Percentiles rank a stretch among this genome's conserved stretches.
Conservation (phyloP, 805 yeast genomes). For the Barnettozyma sp. region DNA sequence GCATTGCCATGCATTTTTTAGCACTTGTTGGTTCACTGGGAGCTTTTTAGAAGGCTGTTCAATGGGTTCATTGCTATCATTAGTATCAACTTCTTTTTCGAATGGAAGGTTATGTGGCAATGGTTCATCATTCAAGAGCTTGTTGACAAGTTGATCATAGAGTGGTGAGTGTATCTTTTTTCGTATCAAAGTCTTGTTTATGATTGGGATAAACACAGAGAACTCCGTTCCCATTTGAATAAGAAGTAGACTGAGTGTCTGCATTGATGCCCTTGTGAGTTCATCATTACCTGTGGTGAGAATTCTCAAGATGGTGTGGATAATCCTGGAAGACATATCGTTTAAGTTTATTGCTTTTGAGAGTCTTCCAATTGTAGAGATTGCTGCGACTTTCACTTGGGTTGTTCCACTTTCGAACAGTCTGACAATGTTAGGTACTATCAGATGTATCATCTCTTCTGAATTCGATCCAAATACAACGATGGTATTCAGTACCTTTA, state of each 20-base stretch:
- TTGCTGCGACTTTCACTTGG: constrained; percentile 60
- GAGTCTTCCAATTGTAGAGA: constrained; percentile 75
- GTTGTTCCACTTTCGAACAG: constrained; percentile 66
- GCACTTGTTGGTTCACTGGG: constrained; percentile 55
- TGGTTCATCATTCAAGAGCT: constrained; percentile 77
- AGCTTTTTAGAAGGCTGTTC: constrained; percentile 68
- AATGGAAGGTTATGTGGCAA: constrained; percentile 70
- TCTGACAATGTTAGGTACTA: constrained; percentile 79
- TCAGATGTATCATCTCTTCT: constrained; percentile 81
- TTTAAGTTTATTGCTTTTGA: constrained; percentile 64
- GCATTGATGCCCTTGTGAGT: constrained; percentile 57
- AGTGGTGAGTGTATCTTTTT: constrained; percentile 62
- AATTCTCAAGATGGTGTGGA: constrained; percentile 78
- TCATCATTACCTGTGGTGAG: constrained; percentile 49
- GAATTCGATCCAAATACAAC: constrained; percentile 82
- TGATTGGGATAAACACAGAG: constrained; percentile 77
- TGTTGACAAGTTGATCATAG: constrained; percentile 76
- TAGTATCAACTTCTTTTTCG: constrained; percentile 46
- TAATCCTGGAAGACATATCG: constrained; percentile 85
- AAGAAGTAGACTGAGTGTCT: constrained; percentile 69
- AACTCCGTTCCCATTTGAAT: constrained; percentile 82
- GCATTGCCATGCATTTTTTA: constrained; percentile 89
- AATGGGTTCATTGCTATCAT: constrained; percentile 38
- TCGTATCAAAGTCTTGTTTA: constrained; percentile 56
- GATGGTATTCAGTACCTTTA: constrained; percentile 73